phyloP scores from a whole-genome alignment of 768 basidiomycete species.

The Amanita subjunquillea region DNA sequence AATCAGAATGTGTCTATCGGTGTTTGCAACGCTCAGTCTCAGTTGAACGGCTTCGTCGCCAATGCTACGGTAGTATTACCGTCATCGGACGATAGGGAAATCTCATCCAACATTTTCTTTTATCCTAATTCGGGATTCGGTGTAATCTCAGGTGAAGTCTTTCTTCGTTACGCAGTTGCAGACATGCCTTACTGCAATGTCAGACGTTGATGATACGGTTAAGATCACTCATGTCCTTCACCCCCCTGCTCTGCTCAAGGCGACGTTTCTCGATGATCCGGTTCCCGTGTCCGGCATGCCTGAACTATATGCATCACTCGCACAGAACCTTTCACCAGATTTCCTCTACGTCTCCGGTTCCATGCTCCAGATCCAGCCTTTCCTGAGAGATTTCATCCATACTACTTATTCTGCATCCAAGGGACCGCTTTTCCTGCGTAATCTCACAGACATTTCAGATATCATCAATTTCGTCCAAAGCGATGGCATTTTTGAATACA shows the following conservation, averaged over 20 bases:
- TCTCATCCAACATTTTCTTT: slow-evolving; percentile 18
- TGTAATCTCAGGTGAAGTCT: slow-evolving; percentile 29
- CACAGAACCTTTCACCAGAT: slow-evolving; percentile 24
- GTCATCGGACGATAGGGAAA: not conserved
- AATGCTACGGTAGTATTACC: slow-evolving; percentile 10
- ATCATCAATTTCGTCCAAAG: slow-evolving; percentile 17
- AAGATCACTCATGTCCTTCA: slow-evolving; percentile 31
- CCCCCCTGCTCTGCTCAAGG: slow-evolving; percentile 19
- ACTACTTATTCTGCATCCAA: slow-evolving; percentile 21
- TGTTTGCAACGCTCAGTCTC: slow-evolving; percentile 12
- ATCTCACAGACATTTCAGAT: slow-evolving; percentile 22
- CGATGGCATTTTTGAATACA: slow-evolving; percentile 22
- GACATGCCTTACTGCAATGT: not conserved
- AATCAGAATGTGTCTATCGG: slow-evolving; percentile 22
- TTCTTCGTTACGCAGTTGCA: not conserved
- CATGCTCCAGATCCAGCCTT: slow-evolving; percentile 35
- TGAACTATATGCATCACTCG: slow-evolving; percentile 26
- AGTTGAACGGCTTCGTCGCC: slow-evolving; percentile 1
- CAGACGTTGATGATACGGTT: slow-evolving; percentile 36
- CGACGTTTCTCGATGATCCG: slow-evolving; percentile 30
- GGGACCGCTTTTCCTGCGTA: slow-evolving; percentile 29
- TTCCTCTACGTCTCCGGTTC: slow-evolving; percentile 36
- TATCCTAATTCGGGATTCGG: slow-evolving; percentile 28
- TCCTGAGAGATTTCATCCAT: slow-evolving; percentile 29
- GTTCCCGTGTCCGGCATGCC: slow-evolving; percentile 35